Conservation (phyloP, 768 basidiomycete genomes). For the Suillus brevipes region DNA sequence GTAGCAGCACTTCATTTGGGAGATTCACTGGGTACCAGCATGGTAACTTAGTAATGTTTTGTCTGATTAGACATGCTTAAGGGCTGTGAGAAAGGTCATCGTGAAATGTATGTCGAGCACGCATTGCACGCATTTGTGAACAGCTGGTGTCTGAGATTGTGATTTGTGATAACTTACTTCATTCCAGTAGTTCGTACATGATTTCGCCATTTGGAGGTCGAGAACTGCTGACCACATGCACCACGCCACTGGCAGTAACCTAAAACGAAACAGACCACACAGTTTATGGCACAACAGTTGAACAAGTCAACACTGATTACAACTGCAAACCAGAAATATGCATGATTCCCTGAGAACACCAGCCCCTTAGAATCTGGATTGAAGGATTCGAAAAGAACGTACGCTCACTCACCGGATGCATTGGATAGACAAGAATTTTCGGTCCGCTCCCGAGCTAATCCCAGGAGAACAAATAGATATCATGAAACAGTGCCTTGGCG, state of each 20-base stretch:
- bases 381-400: background rate
- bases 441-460: background rate
- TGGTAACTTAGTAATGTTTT: background rate
- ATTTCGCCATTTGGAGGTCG: background rate
- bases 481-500: background rate
- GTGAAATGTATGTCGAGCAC: background rate
- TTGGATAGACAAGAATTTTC: background rate
- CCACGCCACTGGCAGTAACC: background rate
- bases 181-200: background rate
- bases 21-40: background rate
- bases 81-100: too few relatives aligned
- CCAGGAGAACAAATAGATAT: background rate
- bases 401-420: background rate
- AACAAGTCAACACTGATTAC: background rate
- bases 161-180: background rate
- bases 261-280: background rate
- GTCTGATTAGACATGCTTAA: background rate
- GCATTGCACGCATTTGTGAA: background rate
- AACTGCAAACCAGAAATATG: background rate
- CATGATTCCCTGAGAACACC: background rate
- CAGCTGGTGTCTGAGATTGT: background rate
- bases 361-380: background rate
- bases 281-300: background rate
- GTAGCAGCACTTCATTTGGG: background rate
- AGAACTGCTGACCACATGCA: background rate